These are phyloP conservation scores for Candida broadrunensis DNA, from an alignment of 805 yeast genomes.

Conservation along the genomic window DNA sequence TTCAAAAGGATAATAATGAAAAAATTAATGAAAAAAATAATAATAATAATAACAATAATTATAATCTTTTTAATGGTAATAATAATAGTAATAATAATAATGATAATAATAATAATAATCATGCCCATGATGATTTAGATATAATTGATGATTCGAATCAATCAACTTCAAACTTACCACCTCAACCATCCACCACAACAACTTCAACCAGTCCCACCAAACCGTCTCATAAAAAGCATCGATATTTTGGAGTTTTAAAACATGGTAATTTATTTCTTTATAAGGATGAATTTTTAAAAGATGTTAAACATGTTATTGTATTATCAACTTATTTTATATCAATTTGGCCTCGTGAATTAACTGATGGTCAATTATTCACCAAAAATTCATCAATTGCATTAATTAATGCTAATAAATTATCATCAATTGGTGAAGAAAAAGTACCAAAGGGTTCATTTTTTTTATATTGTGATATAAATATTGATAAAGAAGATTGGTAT, in stretches of 20 bases:
- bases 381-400: slow-evolving; percentile 78
- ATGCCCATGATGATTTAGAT: background rate
- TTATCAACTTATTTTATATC: slow-evolving; percentile 67
- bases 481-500: slow-evolving; percentile 91
- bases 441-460: slow-evolving; percentile 47
- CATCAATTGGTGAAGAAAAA: slow-evolving; percentile 1
- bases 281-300: slow-evolving; percentile 60
- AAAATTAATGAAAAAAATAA: background rate
- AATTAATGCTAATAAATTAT: slow-evolving; percentile 21
- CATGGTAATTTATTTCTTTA: slow-evolving; percentile 90
- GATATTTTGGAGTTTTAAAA: slow-evolving; percentile 67
- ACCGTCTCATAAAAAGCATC: slow-evolving; percentile 46
- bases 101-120: background rate
- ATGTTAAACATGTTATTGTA: slow-evolving; percentile 76
- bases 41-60: too few relatives aligned
- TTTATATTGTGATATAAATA: slow-evolving; percentile 72
- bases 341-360: slow-evolving; percentile 78
- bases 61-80: background rate
- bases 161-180: background rate
- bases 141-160: background rate
- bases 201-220: slow-evolving; percentile 5
- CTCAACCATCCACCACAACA: slow-evolving; percentile 1
- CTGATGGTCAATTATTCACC: slow-evolving; percentile 78
- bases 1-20: slow-evolving; percentile 29
- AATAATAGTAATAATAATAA: background rate